phyloP scores from a whole-genome alignment of 768 basidiomycete genomes.

The Gloeostereum incarnatum region DNA sequence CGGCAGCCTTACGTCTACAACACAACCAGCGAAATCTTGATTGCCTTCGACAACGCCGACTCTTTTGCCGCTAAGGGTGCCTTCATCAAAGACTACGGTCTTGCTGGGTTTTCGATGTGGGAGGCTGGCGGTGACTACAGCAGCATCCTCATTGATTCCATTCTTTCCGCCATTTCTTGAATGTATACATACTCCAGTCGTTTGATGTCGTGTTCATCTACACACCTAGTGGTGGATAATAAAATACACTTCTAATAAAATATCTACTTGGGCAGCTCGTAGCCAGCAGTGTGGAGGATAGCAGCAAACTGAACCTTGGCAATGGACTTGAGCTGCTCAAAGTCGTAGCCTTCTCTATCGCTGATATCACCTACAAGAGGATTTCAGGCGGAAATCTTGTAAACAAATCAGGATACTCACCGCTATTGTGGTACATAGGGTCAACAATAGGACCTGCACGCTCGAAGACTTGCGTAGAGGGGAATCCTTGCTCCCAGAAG shows the following conservation, averaged over 20 bases:
- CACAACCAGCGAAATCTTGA: slow-evolving; percentile 29
- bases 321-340: slow-evolving; percentile 73
- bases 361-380: slow-evolving; percentile 65
- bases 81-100: slow-evolving; percentile 39
- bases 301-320: slow-evolving; percentile 84
- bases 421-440: slow-evolving; percentile 85
- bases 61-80: slow-evolving; percentile 43
- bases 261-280: slow-evolving; percentile 22
- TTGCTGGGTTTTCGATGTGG: slow-evolving; percentile 67
- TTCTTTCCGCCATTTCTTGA: slow-evolving; percentile 9
- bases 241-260: background rate
- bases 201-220: too few species aligned
- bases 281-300: slow-evolving; percentile 61
- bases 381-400: slow-evolving; percentile 1
- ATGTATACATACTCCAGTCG: background rate
- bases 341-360: slow-evolving; percentile 72
- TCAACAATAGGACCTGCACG: slow-evolving; percentile 77
- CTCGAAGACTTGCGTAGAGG: slow-evolving; percentile 84
- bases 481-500: slow-evolving; percentile 76
- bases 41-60: slow-evolving; percentile 38
- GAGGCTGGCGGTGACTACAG: slow-evolving; percentile 60
- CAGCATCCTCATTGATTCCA: slow-evolving; percentile 33
- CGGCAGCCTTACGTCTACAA: slow-evolving; percentile 37
- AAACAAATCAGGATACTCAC: slow-evolving; percentile 22
- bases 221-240: background rate